Base-by-base conservation (phyloP, 495 filamentous ascomycete species). In the Aspergillus sparsus region DNA sequence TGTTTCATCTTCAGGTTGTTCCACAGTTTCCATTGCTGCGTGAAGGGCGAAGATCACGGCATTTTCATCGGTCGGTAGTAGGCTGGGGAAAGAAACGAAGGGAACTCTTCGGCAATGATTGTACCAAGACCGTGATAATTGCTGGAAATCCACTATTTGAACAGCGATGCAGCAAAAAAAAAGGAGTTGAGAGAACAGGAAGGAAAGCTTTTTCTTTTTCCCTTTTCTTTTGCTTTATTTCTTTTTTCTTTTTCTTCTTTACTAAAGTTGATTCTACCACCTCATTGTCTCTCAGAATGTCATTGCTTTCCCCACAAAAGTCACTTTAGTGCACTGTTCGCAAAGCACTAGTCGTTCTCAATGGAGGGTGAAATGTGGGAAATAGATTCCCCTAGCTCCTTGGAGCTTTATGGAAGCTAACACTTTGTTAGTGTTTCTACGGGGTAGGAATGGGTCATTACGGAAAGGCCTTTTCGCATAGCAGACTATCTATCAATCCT, bases 1-100 rank as follows among this genome's bases (percentile, higher is more conserved):
- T 52, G 61, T 59, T 31, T 66, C 67, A 46, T 63, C 60, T 18
- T 66, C 67, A 10, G 62, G 63, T 41, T 53, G 54, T 11, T 66
- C 59, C 46, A 57, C 63, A 33, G 35, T 32, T 37, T 46, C 50
- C 58, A 60, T 60, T 47, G 50, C 21, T 47, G 33, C 15, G 36
- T 7, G n/a, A 51, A 27, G 21, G 35, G 34, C 16, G 16, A 10
- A 42, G 44, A 55, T 21, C 44, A n/a, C 34, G 15, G 51, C 54
- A 49, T 45, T 53, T 31, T 15, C 37, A 33, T 6, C 49, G 37
- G 51, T 55, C 15, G 44, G 15, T n/a, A 12, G 36, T 21, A 9
- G 13, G 49, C 34, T 27, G 21, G 21, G 21, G 21, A 27, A 27
- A 27, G 21, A 27, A 27, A 27, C 21, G 21, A 27, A 27, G 3